Percentiles rank a stretch among this genome's conserved stretches.
Evolutionary conservation across 495 filamentous ascomycete genomes (phyloP).

Genomic region (Chaetomidium leptoderma): DNA sequence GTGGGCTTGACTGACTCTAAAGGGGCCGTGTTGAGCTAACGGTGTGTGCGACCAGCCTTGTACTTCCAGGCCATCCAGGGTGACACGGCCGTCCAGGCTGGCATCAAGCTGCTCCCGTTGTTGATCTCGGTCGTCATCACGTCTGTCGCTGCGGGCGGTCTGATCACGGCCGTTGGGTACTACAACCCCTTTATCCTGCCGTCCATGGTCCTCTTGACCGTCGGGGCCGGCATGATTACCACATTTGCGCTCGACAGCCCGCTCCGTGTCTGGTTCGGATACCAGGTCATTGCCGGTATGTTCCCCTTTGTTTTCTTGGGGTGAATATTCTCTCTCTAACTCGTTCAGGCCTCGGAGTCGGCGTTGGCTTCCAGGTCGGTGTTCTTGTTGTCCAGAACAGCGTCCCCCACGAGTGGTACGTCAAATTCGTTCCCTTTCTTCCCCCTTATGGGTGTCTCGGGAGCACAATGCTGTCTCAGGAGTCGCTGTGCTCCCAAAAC

Average conservation of each 20-base stretch:
- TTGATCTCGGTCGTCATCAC: conserved; percentile 62
- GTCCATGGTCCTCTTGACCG: conserved; percentile 42
- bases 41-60: conserved; percentile 47
- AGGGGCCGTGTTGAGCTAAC: conserved; percentile 19
- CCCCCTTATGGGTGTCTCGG: too few species aligned
- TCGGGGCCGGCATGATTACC: conserved; percentile 50
- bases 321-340: background rate
- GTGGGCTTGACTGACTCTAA: too few species aligned
- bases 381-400: conserved; percentile 53
- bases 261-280: conserved; percentile 49
- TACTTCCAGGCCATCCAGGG: conserved; percentile 89
- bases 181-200: conserved; percentile 49
- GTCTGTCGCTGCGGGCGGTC: conserved; percentile 40
- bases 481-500: too few species aligned
- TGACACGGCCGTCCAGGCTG: conserved; percentile 64
- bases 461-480: too few species aligned
- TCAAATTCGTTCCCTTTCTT: too few species aligned
- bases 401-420: conserved; percentile 50
- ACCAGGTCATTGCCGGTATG: conserved; percentile 45
- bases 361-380: conserved; percentile 41
- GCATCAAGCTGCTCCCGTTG: conserved; percentile 73
- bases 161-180: conserved; percentile 47
- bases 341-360: conserved; percentile 36
- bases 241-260: conserved; percentile 46
- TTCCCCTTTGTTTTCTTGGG: background rate